These are phyloP conservation scores for Penicillium digitatum DNA, from an alignment of 2,329 filamentous ascomycete species.

Conservation along the genomic window DNA sequence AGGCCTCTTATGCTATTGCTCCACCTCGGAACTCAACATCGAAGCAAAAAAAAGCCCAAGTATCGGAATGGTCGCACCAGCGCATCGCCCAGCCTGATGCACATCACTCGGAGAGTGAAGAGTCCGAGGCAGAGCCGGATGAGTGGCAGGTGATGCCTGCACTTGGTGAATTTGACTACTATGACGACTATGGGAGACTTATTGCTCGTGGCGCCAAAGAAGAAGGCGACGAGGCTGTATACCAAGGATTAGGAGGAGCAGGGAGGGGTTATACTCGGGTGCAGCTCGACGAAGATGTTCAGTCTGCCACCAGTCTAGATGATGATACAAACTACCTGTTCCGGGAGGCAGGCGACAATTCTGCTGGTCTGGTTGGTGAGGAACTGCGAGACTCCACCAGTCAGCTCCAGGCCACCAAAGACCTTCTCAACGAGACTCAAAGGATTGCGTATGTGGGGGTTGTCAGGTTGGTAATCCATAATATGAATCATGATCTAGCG, in stretches of 20 bases:
- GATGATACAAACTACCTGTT: slow-evolving; percentile 97
- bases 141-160: slow-evolving; percentile 93
- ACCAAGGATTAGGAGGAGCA: slow-evolving; percentile 76
- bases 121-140: slow-evolving; percentile 57
- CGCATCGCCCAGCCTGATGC: slow-evolving; percentile 56
- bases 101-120: slow-evolving; percentile 40
- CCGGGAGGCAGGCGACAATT: slow-evolving; percentile 65
- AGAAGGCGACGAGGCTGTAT: slow-evolving; percentile 66
- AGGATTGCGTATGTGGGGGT: slow-evolving; percentile 93
- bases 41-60: slow-evolving; percentile 29
- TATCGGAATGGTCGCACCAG: slow-evolving; percentile 92
- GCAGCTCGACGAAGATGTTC: slow-evolving; percentile 88
- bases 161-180: slow-evolving; percentile 87
- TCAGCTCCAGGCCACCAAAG: slow-evolving; percentile 94
- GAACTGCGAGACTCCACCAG: slow-evolving; percentile 79
- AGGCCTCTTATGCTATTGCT: background rate
- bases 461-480: slow-evolving; percentile 72
- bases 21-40: slow-evolving; percentile 17
- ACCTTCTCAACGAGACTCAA: slow-evolving; percentile 90
- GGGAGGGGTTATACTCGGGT: slow-evolving; percentile 94
- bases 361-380: slow-evolving; percentile 64
- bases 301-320: slow-evolving; percentile 93
- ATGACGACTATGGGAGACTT: slow-evolving; percentile 86
- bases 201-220: slow-evolving; percentile 75
- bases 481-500: slow-evolving; percentile 69